Evolutionary conservation across 345 rosid genomes (phyloP).

Genomic region (Eucalyptus polybractea): DNA sequence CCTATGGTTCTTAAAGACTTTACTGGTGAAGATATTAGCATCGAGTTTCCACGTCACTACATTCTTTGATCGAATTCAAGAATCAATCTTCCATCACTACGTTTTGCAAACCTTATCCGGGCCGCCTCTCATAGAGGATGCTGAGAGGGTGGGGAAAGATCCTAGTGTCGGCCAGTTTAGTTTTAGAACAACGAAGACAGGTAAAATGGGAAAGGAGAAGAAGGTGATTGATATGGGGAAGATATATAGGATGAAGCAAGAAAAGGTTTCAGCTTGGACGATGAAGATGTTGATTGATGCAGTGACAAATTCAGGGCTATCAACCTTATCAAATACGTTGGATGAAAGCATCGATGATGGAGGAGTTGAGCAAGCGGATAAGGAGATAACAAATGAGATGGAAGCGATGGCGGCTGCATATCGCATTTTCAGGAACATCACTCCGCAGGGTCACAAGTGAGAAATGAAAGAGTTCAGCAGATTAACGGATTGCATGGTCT

Average conservation of each 20-base stretch:
- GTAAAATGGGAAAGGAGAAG: conserved; percentile 21
- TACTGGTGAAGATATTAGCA: conserved; percentile 63
- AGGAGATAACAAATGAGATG: conserved; percentile 65
- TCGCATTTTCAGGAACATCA: conserved; percentile 14
- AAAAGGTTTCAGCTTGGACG: conserved; percentile 86
- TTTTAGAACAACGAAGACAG: conserved; percentile 26
- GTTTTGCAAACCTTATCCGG: conserved; percentile 68
- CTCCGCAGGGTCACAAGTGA: conserved; percentile 28
- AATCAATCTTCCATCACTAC: conserved; percentile 71
- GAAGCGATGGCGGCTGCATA: conserved; percentile 68
- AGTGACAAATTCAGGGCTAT: conserved; percentile 46
- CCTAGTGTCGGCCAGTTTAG: conserved; percentile 37
- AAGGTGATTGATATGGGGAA: conserved; percentile 70
- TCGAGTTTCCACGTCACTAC: conserved; percentile 65
- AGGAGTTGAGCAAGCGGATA: conserved; percentile 12
- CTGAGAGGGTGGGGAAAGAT: conserved; percentile 29
- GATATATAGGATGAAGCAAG: conserved; percentile 64
- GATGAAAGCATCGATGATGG: conserved; percentile 35
- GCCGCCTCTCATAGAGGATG: conserved; percentile 56
- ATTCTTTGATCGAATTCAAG: conserved; percentile 89
- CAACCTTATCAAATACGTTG: conserved; percentile 51
- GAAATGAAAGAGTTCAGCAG: not conserved
- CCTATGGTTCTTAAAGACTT: conserved; percentile 62
- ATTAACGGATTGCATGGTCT: not conserved
- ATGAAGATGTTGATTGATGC: conserved; percentile 81